Base-by-base conservation (phyloP, 2,329 filamentous ascomycete genomes). In the Sporothrix mexicana region DNA sequence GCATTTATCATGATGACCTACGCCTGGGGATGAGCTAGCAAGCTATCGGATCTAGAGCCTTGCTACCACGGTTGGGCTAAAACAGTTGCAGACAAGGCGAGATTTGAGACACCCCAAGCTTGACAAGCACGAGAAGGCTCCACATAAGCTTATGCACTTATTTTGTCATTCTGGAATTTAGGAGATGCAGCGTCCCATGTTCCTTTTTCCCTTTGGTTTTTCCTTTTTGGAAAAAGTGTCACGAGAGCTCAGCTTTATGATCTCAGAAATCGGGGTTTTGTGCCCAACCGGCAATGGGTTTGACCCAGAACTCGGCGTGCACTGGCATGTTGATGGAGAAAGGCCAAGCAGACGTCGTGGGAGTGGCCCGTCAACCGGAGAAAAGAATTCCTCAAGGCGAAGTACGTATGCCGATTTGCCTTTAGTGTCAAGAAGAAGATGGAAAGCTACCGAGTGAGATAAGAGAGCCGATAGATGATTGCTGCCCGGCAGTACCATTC, bases 61-160 rank as follows among this genome's bases (percentile, higher is more conserved):
- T 36, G 30, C 7, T 7, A 36, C 12, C 20, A 55, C 30, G 41
- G 61, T 43, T 55, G n/a, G 66, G 49, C 30, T 43, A n/a, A 43
- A 43, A 23, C 12, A 20, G 41, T 47, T 36, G 30, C 49, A 43
- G 9, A n/a, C 25, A 69, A 43, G 49, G 25, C 66, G 12, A n/a
- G 5, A 69, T 41, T 53, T 53, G 66, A 68, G 47, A 68, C 66
- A 68, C 15, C 30, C 45, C 66, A 53, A 53, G 66, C 66, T n/a
- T 41, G 45, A 20, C 43, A 47, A 47, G 23, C 15, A 68, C 17
- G 15, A 47, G 20, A 47, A 5, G 59, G 43, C 64, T 68, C 64
- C 64, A 51, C 64, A 36, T 51, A 66, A 66, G 61, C 41, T 66
- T 66, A 25, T 62, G 59, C n/a, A n/a, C n/a, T n/a, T n/a, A n/a